Evolutionary conservation across 208 protist species (phyloP).

Genomic region (Crithidia mellificae): DNA sequence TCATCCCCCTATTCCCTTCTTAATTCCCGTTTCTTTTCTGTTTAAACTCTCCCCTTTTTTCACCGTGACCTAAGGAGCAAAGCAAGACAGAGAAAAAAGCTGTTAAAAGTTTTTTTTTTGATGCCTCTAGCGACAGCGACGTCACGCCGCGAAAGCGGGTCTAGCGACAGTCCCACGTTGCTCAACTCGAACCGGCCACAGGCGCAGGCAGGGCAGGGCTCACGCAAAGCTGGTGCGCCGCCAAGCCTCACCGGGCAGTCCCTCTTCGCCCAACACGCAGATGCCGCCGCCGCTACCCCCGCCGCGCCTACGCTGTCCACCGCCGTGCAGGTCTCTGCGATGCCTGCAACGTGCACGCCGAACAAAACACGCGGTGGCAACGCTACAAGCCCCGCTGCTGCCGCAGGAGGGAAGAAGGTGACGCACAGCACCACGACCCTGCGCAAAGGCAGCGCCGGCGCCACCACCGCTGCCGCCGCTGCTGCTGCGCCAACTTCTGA

Average conservation of each 20-base stretch:
- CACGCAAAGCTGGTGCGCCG: not conserved
- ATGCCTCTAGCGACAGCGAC: not conserved
- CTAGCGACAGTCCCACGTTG: slow-evolving; percentile 4
- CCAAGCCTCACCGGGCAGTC: not conserved
- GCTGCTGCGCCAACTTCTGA: not conserved
- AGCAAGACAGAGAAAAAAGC: no score
- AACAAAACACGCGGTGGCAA: not conserved
- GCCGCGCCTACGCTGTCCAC: slow-evolving; percentile 1
- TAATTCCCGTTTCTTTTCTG: no score
- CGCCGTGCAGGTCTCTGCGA: not conserved
- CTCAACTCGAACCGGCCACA: slow-evolving; percentile 29
- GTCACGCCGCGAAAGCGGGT: slow-evolving; percentile 2
- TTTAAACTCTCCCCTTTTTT: no score
- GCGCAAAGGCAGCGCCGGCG: slow-evolving; percentile 1
- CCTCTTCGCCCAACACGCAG: not conserved
- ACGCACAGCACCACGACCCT: not conserved
- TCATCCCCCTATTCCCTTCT: no score
- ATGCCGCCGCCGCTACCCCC: not conserved
- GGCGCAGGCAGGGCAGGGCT: not conserved
- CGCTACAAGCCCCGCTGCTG: no score
- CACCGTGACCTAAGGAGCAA: no score
- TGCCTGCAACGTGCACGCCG: not conserved
- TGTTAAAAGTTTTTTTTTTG: slow-evolving; percentile 4
- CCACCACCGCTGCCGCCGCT: not conserved
- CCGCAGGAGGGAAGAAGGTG: not conserved